Conservation (phyloP, 1,139 yeast genomes). For the Geotrichum europaeum region DNA sequence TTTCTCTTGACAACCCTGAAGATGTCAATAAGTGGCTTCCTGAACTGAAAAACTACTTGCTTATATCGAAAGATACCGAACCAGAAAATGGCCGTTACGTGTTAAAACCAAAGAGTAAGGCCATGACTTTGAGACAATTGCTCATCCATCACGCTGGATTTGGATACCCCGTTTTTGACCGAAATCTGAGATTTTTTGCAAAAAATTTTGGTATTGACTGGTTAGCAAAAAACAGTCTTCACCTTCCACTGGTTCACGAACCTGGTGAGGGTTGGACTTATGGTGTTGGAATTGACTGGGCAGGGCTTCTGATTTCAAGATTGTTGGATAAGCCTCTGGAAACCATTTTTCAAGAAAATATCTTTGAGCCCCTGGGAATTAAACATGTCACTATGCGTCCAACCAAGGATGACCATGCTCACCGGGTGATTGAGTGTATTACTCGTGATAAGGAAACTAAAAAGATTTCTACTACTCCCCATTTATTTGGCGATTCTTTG, state of each 20-base stretch:
- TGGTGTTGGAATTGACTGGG: constrained; percentile 50
- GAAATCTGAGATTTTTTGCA: constrained; percentile 12
- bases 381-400: constrained; percentile 4
- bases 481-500: not conserved
- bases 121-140: constrained; percentile 36
- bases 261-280: constrained; percentile 51
- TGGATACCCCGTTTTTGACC: constrained; percentile 30
- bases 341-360: not conserved
- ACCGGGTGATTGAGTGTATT: constrained; percentile 8
- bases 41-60: constrained; percentile 30
- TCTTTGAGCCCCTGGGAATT: constrained; percentile 3
- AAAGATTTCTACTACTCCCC: not conserved
- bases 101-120: constrained; percentile 29
- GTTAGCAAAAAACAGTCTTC: constrained; percentile 20
- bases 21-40: constrained; percentile 37
- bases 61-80: constrained; percentile 33
- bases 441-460: constrained; percentile 3
- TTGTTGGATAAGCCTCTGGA: not conserved
- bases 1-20: constrained; percentile 38
- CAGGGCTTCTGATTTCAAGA: constrained; percentile 41
- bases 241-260: constrained; percentile 43
- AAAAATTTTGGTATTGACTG: constrained; percentile 11
- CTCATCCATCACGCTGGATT: constrained; percentile 42
- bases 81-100: constrained; percentile 29
- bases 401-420: not conserved